Percentiles rank a stretch among this genome's conserved stretches.
Conservation (phyloP, 2,329 filamentous ascomycete species). For the Aspergillus sp. region DNA sequence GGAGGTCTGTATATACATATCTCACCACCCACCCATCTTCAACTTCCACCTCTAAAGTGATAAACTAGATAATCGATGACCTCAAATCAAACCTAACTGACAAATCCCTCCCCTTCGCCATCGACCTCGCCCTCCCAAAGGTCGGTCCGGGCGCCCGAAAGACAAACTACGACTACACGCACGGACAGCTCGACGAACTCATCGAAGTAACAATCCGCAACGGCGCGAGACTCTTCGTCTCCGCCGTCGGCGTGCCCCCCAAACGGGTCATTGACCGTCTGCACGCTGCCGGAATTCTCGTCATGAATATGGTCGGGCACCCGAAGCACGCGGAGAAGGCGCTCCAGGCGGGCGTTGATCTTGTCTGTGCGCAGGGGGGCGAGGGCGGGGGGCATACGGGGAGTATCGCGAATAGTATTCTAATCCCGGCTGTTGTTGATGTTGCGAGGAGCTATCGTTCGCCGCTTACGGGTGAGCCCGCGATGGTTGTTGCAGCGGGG, state of each 20-base stretch:
- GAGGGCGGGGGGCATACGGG: slow-evolving; percentile 94
- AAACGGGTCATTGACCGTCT: slow-evolving; percentile 86
- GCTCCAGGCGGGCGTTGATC: slow-evolving; percentile 85
- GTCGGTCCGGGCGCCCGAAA: slow-evolving; percentile 92
- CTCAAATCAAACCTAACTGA: slow-evolving; percentile 63
- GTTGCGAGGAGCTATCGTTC: slow-evolving; percentile 81
- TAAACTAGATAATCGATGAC: slow-evolving; percentile 63
- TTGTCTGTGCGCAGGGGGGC: slow-evolving; percentile 90
- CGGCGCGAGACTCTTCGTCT: slow-evolving; percentile 91
- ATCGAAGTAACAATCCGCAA: slow-evolving; percentile 91
- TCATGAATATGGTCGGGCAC: slow-evolving; percentile 99
- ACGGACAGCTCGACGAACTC: slow-evolving; percentile 92
- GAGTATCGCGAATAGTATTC: slow-evolving; percentile 70
- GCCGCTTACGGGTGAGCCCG: slow-evolving; percentile 75
- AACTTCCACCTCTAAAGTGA: no score
- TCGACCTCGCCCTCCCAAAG: slow-evolving; percentile 76
- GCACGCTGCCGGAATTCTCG: slow-evolving; percentile 83
- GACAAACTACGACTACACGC: slow-evolving; percentile 99
- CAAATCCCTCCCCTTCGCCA: slow-evolving; percentile 22
- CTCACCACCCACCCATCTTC: no score
- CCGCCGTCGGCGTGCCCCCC: slow-evolving; percentile 90
- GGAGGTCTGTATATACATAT: slow-evolving; percentile 52
- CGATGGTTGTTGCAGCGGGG: slow-evolving; percentile 93
- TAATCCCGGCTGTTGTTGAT: slow-evolving; percentile 37
- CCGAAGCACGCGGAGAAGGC: slow-evolving; percentile 99